A percentile compares a stretch with the other conserved stretches of the same genome.
phyloP scores from a whole-genome alignment of 1,284 basidiomycete species.

The Ustilago loliicola region DNA sequence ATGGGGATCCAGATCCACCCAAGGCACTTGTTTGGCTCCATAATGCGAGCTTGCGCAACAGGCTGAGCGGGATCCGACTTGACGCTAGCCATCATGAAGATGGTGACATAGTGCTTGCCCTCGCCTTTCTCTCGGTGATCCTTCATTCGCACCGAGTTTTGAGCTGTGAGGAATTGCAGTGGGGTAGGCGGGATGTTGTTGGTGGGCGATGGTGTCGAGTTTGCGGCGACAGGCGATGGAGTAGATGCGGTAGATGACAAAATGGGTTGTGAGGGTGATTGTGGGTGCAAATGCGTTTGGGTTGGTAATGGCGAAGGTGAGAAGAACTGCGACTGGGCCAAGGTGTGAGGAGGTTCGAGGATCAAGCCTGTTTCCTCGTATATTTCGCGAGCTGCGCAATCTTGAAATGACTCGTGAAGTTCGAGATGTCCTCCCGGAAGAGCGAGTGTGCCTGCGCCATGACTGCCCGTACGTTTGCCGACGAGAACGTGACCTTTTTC shows the following conservation, averaged over 20 bases:
- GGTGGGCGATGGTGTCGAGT: background rate
- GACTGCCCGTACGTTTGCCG: conserved; percentile 65
- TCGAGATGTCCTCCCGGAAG: conserved; percentile 70
- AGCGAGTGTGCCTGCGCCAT: conserved; percentile 63
- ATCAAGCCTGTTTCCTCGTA: conserved; percentile 54
- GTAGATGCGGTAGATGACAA: conserved; percentile 17
- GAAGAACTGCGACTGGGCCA: conserved; percentile 13
- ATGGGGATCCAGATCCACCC: conserved; percentile 65
- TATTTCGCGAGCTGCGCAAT: conserved; percentile 59
- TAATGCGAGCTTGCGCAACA: conserved; percentile 37
- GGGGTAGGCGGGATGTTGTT: conserved; percentile 17
- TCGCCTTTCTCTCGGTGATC: conserved; percentile 35
- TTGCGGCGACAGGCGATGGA: conserved; percentile 13
- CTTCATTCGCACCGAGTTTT: conserved; percentile 53
- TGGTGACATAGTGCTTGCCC: conserved; percentile 67
- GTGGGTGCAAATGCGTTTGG: conserved; percentile 17
- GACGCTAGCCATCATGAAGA: conserved; percentile 62
- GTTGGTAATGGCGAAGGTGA: conserved; percentile 8
- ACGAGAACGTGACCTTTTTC: conserved; percentile 54
- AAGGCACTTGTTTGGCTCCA: conserved; percentile 65
- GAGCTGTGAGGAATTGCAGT: conserved; percentile 51
- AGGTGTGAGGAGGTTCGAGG: conserved; percentile 29
- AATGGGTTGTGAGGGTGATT: conserved; percentile 22
- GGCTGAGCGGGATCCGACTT: conserved; percentile 20
- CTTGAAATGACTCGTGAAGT: conserved; percentile 62